A percentile compares a stretch with the other conserved stretches of the same genome.
phyloP scores from a whole-genome alignment of 495 filamentous ascomycete genomes.

The Friedmanniomyces simplex region DNA sequence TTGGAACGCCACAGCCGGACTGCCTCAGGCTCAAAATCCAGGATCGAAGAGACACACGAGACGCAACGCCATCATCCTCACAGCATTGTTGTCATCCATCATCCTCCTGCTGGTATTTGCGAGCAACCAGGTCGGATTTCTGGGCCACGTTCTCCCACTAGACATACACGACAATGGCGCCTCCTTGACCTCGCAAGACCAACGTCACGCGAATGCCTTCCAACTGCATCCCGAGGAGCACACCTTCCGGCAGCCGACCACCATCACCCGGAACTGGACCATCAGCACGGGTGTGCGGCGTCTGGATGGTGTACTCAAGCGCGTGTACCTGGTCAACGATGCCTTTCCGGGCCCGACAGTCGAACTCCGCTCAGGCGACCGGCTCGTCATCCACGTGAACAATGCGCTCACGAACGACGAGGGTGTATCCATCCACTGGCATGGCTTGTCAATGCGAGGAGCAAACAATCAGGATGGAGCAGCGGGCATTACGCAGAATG shows the following conservation, averaged over 20 bases:
- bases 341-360: slow-evolving; percentile 47
- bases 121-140: no score
- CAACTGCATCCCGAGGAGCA: slow-evolving; percentile 8
- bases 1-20: no score
- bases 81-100: no score
- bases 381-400: slow-evolving; percentile 5
- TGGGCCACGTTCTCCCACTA: no score
- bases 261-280: slow-evolving; percentile 3
- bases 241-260: slow-evolving; percentile 1
- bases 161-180: no score
- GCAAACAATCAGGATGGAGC: background rate
- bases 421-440: slow-evolving; percentile 12
- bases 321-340: slow-evolving; percentile 39
- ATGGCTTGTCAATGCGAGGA: slow-evolving; percentile 7
- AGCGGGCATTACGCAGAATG: slow-evolving; percentile 5
- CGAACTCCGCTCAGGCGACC: slow-evolving; percentile 39
- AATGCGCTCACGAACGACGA: slow-evolving; percentile 3
- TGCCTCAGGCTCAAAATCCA: no score
- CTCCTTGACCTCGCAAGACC: no score
- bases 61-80: no score
- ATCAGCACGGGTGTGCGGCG: slow-evolving; percentile 2
- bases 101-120: no score
- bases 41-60: no score
- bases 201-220: background rate
- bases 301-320: slow-evolving; percentile 27